These are phyloP conservation scores for Petunia secreta DNA, from an alignment of 257 asterid genomes.

Conservation along the genomic window DNA sequence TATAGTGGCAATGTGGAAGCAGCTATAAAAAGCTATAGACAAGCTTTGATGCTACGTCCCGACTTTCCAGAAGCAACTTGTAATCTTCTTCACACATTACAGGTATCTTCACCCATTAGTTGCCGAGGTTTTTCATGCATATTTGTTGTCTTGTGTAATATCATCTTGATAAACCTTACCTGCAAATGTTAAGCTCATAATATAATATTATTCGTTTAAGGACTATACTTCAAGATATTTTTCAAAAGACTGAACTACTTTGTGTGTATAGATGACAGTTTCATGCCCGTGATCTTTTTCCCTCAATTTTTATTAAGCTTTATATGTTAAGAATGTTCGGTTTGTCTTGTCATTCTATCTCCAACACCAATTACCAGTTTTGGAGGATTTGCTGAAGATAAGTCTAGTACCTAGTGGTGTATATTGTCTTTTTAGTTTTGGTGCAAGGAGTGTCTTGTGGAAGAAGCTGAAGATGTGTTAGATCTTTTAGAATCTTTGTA, in stretches of 20 bases:
- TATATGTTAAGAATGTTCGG: neutral
- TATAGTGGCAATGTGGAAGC: conserved; percentile 86
- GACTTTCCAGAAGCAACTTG: conserved; percentile 99
- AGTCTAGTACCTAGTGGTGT: neutral
- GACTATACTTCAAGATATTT: conserved; percentile 1
- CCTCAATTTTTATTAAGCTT: neutral
- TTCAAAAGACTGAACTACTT: neutral
- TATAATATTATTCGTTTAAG: neutral
- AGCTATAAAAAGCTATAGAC: conserved; percentile 91
- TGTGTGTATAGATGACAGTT: neutral
- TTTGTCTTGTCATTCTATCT: neutral
- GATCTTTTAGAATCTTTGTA: no score
- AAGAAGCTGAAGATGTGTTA: no score
- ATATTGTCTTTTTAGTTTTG: no score
- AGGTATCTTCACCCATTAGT: conserved; percentile 47
- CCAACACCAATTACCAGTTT: neutral
- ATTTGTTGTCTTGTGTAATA: neutral
- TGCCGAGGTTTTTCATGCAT: neutral
- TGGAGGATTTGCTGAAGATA: neutral
- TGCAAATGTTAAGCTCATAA: neutral
- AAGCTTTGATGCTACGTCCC: conserved; percentile 85
- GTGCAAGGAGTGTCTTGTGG: no score
- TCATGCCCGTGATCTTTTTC: neutral
- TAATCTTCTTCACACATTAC: conserved; percentile 96
- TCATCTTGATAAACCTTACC: neutral